Evolutionary conservation across 192 early-diverging fungal species (phyloP), one percentile per base, ranked within the genome.

Genomic region (Thoreauomyces humboldtii): DNA sequence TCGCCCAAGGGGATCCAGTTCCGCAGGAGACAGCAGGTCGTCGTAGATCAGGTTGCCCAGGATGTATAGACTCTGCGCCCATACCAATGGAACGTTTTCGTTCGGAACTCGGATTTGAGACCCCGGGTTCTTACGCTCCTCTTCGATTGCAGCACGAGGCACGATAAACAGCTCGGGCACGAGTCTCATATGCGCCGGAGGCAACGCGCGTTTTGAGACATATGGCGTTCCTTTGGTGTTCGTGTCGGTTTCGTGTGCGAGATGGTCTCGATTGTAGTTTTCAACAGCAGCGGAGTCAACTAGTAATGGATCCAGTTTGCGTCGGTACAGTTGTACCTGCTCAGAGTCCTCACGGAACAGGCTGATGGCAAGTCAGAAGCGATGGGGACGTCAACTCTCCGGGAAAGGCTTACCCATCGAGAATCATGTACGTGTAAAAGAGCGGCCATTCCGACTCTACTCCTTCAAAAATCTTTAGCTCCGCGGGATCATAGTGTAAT

Each of bases 371-470:
- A 21, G 28, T 52, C 21, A 28, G n/a, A n/a, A n/a, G n/a, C n/a
- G n/a, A n/a, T n/a, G n/a, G n/a, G n/a, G n/a, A n/a, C 21, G 1
- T 44, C 42, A 44, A 44, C 42, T 44, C 42, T 1, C 42, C 17
- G n/a, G 21, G 21, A 17, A n/a, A 52, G 0, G 17, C 38, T 41
- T 17, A 41, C 31, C 88, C 92, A 46, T 92, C 90, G 52, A 94
- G 69, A 52, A 94, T 84, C 71, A 92, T 74, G 68, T 94, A 94
- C 7, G 92, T 92, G 57, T 89, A 94, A 64, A 94, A 94, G 11
- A 94, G 67, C 7, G 92, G 92, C 92, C 92, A 94, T 67, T 94
- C 92, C 41, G 85, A 91, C 70, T 94, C 92, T 35, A 94, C 84
- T 51, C 86, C 72, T 61, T 92, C 89, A 75, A 94, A 94, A 14